These are phyloP conservation scores for Rhexocercosporidium sp. DNA, from an alignment of 2,329 filamentous ascomycete species.

Conservation along the genomic window DNA sequence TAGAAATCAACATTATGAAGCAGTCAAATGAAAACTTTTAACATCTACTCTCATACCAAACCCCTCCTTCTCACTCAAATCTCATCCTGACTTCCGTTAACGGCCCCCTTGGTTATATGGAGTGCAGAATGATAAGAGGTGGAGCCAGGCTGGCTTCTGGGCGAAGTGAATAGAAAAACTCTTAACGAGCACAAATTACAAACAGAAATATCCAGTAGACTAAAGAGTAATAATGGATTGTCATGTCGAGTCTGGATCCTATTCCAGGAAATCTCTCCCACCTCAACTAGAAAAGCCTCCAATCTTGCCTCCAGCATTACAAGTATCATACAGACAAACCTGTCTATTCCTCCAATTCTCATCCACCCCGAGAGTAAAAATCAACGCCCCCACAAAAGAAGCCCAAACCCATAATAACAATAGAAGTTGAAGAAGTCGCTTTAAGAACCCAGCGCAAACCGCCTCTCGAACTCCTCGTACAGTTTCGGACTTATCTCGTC, in stretches of 20 bases:
- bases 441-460: conserved; percentile 58
- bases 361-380: background rate
- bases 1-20: too few species aligned
- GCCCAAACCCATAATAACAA: conserved; percentile 1
- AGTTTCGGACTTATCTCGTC: conserved; percentile 96
- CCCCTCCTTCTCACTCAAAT: too few species aligned
- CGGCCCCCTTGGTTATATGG: too few species aligned
- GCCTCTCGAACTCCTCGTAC: conserved; percentile 78
- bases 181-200: background rate
- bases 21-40: too few species aligned
- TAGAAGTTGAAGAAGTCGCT: background rate
- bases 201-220: background rate
- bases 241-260: background rate
- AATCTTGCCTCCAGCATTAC: background rate
- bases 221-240: background rate
- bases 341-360: background rate
- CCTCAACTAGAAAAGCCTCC: background rate
- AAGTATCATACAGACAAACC: conserved; percentile 7
- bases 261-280: background rate
- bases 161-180: too few species aligned
- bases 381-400: background rate
- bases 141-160: too few species aligned
- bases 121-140: too few species aligned
- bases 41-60: too few species aligned
- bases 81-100: too few species aligned